Percentiles rank a stretch among this genome's conserved stretches.
These are phyloP conservation scores for Fraxinus nigra DNA, from an alignment of 305 asterid species.

Conservation along the genomic window DNA sequence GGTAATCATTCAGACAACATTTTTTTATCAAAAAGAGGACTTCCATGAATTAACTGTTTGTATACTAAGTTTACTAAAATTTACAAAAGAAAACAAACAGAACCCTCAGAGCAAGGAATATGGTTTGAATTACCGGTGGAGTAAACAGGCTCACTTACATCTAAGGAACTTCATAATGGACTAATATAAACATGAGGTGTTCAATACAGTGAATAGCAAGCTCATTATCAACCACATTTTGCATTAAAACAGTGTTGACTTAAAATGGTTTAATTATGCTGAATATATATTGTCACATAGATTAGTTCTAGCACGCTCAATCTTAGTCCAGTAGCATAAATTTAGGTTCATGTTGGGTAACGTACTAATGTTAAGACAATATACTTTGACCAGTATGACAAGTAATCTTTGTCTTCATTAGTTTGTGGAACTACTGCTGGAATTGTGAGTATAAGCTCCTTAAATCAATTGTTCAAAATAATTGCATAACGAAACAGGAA, in stretches of 20 bases:
- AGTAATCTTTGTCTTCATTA: neutral
- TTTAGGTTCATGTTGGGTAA: neutral
- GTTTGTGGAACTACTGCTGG: neutral
- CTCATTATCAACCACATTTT: slow-evolving; percentile 4
- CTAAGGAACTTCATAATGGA: slow-evolving; percentile 1
- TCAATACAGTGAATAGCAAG: neutral
- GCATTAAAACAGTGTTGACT: neutral
- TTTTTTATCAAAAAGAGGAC: neutral
- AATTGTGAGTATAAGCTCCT: neutral
- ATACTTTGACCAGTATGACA: neutral
- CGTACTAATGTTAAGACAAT: neutral
- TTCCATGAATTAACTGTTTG: neutral
- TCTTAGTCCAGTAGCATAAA: neutral
- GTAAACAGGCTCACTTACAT: neutral
- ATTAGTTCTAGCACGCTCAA: neutral
- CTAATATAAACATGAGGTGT: neutral
- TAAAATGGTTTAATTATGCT: neutral
- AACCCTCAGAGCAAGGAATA: neutral
- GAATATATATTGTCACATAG: neutral
- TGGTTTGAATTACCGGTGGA: neutral
- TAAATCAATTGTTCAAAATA: neutral
- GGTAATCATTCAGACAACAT: neutral
- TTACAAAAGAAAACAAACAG: neutral
- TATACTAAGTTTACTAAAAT: neutral
- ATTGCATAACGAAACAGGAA: neutral